Evolutionary conservation across 805 yeast species (phyloP).

Genomic region (Kuraishia borneana): DNA sequence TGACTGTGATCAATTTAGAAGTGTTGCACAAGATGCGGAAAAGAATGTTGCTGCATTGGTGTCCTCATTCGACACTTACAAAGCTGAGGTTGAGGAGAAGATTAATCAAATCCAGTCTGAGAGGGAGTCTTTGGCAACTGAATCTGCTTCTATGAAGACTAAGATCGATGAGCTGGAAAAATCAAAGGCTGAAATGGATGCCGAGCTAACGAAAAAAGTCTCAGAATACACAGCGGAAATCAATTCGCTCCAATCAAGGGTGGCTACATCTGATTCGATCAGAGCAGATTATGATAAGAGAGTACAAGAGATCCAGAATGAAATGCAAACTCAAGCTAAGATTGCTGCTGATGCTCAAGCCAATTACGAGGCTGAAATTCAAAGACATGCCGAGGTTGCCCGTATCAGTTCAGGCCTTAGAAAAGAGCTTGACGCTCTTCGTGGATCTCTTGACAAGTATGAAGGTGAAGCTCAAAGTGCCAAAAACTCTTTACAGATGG

Average conservation of each 20-base stretch:
- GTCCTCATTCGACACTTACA: constrained; percentile 38
- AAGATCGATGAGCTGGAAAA: constrained; percentile 12
- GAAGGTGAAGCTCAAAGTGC: constrained; percentile 7
- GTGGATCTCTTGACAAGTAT: neutral
- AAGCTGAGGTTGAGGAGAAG: constrained; percentile 13
- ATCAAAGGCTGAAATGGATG: constrained; percentile 2
- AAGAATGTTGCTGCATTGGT: constrained; percentile 47
- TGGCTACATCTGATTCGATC: constrained; percentile 13
- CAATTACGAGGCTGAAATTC: constrained; percentile 45
- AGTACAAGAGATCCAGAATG: constrained; percentile 18
- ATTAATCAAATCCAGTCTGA: constrained; percentile 7
- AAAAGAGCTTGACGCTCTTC: neutral
- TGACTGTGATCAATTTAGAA: constrained; percentile 36
- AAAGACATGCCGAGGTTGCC: constrained; percentile 41
- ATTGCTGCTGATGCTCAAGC: constrained; percentile 37
- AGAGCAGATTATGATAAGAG: constrained; percentile 19
- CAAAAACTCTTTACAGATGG: constrained; percentile 18
- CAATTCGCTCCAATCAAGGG: constrained; percentile 8
- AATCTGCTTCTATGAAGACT: constrained; percentile 18
- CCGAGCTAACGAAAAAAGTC: neutral
- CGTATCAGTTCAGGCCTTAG: constrained; percentile 10
- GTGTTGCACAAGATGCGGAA: constrained; percentile 58
- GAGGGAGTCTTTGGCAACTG: constrained; percentile 12
- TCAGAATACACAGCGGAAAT: constrained; percentile 5
- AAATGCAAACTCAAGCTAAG: constrained; percentile 31